Conservation (phyloP, 768 basidiomycete genomes). For the Rhodotorula paludigena region DNA sequence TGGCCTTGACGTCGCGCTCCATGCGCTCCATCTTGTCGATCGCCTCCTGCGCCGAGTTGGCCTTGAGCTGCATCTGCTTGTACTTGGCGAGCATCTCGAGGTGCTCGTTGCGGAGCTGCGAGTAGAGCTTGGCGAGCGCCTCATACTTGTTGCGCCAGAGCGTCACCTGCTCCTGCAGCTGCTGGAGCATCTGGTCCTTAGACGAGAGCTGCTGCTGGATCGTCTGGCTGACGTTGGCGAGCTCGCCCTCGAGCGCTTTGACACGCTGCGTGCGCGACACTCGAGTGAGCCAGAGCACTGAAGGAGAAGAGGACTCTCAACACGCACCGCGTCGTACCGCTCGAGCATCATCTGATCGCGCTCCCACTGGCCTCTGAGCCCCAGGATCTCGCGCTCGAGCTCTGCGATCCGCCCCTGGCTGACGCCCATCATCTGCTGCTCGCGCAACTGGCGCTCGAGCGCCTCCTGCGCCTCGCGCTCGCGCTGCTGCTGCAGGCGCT, state of each 20-base stretch:
- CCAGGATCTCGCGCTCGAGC: constrained; percentile 81
- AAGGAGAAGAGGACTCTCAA: constrained; percentile 16
- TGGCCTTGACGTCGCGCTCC: constrained; percentile 96
- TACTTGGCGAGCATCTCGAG: constrained; percentile 94
- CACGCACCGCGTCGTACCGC: constrained; percentile 83
- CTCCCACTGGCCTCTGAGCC: constrained; percentile 94
- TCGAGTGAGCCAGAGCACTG: background rate
- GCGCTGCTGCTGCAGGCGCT: constrained; percentile 77
- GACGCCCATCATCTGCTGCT: constrained; percentile 68
- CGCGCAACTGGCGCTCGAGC: constrained; percentile 61
- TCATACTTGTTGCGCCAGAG: constrained; percentile 99
- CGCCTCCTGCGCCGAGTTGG: constrained; percentile 95
- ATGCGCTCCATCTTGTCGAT: constrained; percentile 98
- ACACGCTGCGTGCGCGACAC: constrained; percentile 63
- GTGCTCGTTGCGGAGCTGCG: constrained; percentile 93
- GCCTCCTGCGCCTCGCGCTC: constrained; percentile 86
- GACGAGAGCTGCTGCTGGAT: constrained; percentile 77
- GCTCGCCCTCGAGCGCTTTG: constrained; percentile 87
- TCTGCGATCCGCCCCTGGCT: constrained; percentile 67
- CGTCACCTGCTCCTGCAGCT: constrained; percentile 91
- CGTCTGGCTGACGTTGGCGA: constrained; percentile 67
- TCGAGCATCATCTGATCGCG: constrained; percentile 95
- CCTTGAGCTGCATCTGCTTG: constrained; percentile 95
- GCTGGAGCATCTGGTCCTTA: constrained; percentile 92
- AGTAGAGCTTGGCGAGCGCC: constrained; percentile 95